A percentile compares a stretch with the other conserved stretches of the same genome.
phyloP scores from a whole-genome alignment of 2,329 filamentous ascomycete genomes.

The Metarhizium anisopliae region DNA sequence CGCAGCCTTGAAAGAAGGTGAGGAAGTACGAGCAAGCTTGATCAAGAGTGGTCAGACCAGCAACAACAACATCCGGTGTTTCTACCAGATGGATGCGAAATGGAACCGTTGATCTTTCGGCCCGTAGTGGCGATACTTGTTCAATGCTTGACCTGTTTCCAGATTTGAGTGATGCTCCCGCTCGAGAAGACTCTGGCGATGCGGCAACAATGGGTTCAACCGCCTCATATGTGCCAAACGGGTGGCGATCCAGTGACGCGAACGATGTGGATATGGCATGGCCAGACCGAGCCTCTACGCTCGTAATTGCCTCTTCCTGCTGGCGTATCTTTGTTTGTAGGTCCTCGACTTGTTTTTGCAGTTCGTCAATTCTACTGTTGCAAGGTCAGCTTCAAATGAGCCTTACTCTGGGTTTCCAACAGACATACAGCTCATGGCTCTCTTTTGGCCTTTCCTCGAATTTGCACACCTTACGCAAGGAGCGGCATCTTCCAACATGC shows the following conservation, averaged over 20 bases:
- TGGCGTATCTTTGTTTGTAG: not conserved
- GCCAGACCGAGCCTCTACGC: not conserved
- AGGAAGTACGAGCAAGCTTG: slow-evolving; percentile 15
- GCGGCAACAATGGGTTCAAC: not conserved
- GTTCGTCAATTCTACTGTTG: too few relatives aligned
- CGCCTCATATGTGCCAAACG: not conserved
- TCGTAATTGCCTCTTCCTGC: not conserved
- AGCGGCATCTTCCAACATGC: slow-evolving; percentile 10
- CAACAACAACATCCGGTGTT: slow-evolving; percentile 10
- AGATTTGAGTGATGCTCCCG: not conserved
- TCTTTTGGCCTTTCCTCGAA: slow-evolving; percentile 16
- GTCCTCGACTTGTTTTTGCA: not conserved
- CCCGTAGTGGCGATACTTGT: not conserved
- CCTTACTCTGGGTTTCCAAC: not conserved
- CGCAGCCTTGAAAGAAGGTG: slow-evolving; percentile 12
- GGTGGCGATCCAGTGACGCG: not conserved
- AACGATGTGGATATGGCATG: not conserved
- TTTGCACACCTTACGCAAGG: slow-evolving; percentile 13
- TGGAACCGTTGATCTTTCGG: not conserved
- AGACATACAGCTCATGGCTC: slow-evolving; percentile 11
- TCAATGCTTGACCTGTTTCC: not conserved
- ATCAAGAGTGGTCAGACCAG: slow-evolving; percentile 10
- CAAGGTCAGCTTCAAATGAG: not conserved
- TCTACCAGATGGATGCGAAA: not conserved
- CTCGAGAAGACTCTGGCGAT: not conserved